Evolutionary conservation across 306 rosid genomes (phyloP).

Genomic region (Vigna nakashimae): DNA sequence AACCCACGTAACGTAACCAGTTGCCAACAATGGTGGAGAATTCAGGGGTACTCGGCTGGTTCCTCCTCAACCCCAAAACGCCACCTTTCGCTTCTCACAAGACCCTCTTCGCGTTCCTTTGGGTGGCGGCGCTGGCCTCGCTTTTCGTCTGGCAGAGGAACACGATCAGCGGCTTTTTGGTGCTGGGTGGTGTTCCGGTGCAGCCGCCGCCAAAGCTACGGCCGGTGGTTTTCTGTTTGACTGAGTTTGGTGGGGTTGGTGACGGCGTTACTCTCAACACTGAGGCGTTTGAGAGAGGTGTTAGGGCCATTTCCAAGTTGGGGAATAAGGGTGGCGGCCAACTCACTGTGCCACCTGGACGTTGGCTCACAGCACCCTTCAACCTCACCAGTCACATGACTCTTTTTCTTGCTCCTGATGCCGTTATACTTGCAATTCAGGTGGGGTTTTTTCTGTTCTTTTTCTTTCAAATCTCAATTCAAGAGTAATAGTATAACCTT

Average conservation of each 20-base stretch:
- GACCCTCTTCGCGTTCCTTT: constrained; percentile 64
- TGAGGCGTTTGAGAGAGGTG: constrained; percentile 75
- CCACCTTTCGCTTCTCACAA: constrained; percentile 59
- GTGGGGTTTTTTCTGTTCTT: constrained; percentile 24
- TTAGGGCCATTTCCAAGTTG: constrained; percentile 68
- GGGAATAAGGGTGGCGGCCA: constrained; percentile 79
- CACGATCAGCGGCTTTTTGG: constrained; percentile 48
- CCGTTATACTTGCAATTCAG: constrained; percentile 81
- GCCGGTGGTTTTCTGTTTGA: constrained; percentile 74
- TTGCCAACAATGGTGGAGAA: constrained; percentile 62
- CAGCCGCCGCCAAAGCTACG: constrained; percentile 61
- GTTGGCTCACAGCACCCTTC: constrained; percentile 94
- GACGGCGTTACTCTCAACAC: constrained; percentile 84
- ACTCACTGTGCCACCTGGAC: constrained; percentile 90
- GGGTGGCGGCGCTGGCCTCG: constrained; percentile 66
- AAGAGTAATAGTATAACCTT: too few relatives aligned
- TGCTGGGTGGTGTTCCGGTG: constrained; percentile 41
- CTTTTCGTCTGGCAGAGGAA: constrained; percentile 76
- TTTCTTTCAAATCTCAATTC: not conserved
- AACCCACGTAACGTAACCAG: constrained; percentile 13
- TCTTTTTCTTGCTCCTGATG: constrained; percentile 74
- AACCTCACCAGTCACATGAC: constrained; percentile 92
- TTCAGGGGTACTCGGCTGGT: constrained; percentile 48
- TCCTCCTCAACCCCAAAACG: constrained; percentile 48
- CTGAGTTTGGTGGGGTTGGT: constrained; percentile 89